Conservation (phyloP, 2,329 filamentous ascomycete species). For the Rosellinia necatrix region DNA sequence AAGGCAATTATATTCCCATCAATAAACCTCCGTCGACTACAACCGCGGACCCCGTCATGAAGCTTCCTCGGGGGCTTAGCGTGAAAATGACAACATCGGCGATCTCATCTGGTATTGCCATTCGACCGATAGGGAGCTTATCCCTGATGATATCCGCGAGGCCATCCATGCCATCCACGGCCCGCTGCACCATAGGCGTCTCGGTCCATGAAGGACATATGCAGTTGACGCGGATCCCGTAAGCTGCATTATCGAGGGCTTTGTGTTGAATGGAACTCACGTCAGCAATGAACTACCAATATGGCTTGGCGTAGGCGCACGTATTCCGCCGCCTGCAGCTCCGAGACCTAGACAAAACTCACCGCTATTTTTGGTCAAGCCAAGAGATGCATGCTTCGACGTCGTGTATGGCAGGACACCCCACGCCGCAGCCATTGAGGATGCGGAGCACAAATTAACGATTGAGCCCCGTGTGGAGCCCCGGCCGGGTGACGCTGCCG, state of each 20-base stretch:
- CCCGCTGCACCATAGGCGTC: constrained; percentile 12
- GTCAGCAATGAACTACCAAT: too few relatives aligned
- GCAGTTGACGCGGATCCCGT: constrained; percentile 29
- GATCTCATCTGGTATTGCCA: background rate
- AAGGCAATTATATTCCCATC: too few relatives aligned
- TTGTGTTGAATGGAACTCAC: too few relatives aligned
- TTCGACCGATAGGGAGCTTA: background rate
- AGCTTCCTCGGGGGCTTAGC: background rate
- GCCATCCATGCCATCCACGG: background rate
- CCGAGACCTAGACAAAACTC: too few relatives aligned
- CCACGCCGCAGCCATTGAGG: constrained; percentile 5
- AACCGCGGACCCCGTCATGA: background rate
- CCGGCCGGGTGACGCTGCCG: background rate
- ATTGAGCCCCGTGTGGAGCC: constrained; percentile 19
- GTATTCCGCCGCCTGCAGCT: too few relatives aligned
- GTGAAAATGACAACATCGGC: constrained; percentile 1
- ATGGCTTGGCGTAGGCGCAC: too few relatives aligned
- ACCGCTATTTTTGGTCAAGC: constrained; percentile 10
- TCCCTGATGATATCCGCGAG: background rate
- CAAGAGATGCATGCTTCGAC: background rate
- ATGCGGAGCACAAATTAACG: constrained; percentile 20
- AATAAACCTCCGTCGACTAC: constrained; percentile 11
- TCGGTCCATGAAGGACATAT: constrained; percentile 28
- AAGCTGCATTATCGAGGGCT: constrained; percentile 24
- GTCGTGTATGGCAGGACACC: constrained; percentile 20